phyloP scores from a whole-genome alignment of 495 filamentous ascomycete species.

The Patellaria atrata region DNA sequence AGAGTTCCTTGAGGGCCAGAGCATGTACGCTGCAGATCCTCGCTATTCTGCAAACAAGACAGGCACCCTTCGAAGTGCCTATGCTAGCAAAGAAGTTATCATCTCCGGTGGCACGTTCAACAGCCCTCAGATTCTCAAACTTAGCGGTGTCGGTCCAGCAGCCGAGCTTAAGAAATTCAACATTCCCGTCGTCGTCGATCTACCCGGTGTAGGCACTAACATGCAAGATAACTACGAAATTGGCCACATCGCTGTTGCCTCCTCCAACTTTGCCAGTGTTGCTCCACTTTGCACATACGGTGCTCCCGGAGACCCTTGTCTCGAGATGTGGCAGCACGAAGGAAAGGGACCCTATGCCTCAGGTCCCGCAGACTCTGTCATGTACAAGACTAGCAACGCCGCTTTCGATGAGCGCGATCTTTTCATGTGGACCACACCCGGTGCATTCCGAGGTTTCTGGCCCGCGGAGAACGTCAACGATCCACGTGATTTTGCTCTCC shows the following conservation, averaged over 20 bases:
- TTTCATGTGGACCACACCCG: constrained; percentile 39
- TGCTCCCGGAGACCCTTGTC: constrained; percentile 35
- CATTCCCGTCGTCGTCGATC: constrained; percentile 38
- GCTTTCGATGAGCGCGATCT: constrained; percentile 31
- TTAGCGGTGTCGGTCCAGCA: constrained; percentile 44
- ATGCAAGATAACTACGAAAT: constrained; percentile 51
- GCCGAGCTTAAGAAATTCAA: constrained; percentile 32
- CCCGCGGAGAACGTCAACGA: constrained; percentile 27
- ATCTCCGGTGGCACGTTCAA: constrained; percentile 46
- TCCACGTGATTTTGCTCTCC: constrained; percentile 21
- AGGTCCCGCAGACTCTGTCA: constrained; percentile 35
- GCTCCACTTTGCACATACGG: constrained; percentile 35
- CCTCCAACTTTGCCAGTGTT: constrained; percentile 29
- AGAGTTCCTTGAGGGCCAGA: constrained; percentile 44
- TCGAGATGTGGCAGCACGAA: constrained; percentile 31
- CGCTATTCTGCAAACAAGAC: constrained; percentile 15
- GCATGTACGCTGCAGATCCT: constrained; percentile 46
- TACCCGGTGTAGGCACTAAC: constrained; percentile 50
- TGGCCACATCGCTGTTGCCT: constrained; percentile 32
- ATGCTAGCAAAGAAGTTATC: constrained; percentile 46
- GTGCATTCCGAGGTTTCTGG: constrained; percentile 40
- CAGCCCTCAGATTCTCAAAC: constrained; percentile 48
- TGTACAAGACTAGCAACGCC: constrained; percentile 30
- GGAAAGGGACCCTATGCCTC: constrained; percentile 37
- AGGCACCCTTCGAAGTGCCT: constrained; percentile 33